Conservation (phyloP, 345 rosid genomes). For the Excoecaria agallocha region DNA sequence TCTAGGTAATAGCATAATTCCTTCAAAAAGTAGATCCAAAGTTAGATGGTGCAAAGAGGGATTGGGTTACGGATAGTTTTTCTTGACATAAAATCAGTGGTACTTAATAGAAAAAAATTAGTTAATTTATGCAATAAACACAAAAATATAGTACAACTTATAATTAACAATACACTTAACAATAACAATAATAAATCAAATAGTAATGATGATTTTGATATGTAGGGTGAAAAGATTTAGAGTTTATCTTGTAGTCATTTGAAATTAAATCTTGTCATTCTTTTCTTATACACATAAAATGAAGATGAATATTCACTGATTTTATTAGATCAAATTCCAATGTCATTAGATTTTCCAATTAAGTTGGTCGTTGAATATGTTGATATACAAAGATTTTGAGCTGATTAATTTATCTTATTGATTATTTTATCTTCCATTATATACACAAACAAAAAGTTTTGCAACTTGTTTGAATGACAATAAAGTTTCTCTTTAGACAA, state of each 20-base stretch:
- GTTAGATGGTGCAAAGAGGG: slow-evolving; percentile 99
- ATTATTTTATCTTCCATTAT: no score
- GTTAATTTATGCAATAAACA: no score
- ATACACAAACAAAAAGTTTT: no score
- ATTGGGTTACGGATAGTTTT: slow-evolving; percentile 99
- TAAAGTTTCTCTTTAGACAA: no score
- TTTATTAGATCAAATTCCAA: slow-evolving; percentile 3
- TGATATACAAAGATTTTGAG: background rate
- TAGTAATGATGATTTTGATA: background rate
- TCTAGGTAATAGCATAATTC: slow-evolving; percentile 89
- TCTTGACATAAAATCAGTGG: no score
- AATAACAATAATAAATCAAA: no score
- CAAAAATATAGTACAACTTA: no score
- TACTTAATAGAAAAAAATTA: no score
- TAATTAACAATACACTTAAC: no score
- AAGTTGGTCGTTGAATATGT: background rate
- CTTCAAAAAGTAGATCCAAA: slow-evolving; percentile 97
- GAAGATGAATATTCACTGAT: background rate
- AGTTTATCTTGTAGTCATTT: background rate
- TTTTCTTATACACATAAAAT: background rate
- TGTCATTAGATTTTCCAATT: background rate
- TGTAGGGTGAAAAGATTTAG: no score
- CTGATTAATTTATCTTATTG: background rate
- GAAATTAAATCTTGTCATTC: background rate
- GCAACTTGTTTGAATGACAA: no score